phyloP scores from a whole-genome alignment of 805 yeast species.

The Schwanniomyces occidentalis region DNA sequence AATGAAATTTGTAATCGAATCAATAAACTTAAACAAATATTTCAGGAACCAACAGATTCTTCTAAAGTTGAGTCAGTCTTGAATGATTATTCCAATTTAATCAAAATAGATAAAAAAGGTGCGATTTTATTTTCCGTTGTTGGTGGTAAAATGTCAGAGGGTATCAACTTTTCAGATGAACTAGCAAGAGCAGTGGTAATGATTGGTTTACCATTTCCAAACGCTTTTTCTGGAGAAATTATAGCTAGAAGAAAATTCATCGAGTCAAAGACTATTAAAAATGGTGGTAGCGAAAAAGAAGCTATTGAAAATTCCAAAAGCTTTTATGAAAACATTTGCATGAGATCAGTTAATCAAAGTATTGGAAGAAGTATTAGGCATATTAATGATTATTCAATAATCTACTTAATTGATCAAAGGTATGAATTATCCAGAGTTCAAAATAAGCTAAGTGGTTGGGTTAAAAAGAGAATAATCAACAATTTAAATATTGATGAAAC shows the following conservation, averaged over 20 bases:
- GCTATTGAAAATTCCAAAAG: conserved; percentile 52
- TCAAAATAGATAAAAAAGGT: conserved; percentile 42
- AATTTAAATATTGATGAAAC: conserved; percentile 10
- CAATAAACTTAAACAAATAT: conserved; percentile 46
- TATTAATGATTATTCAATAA: conserved; percentile 73
- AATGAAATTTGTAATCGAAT: conserved; percentile 30
- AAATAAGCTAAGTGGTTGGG: conserved; percentile 73
- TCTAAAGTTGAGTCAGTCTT: conserved; percentile 48
- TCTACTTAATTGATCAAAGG: conserved; percentile 69
- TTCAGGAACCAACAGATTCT: conserved; percentile 53
- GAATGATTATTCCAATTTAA: conserved; percentile 47
- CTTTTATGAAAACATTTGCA: conserved; percentile 80
- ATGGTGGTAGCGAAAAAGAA: conserved; percentile 46
- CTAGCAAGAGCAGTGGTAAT: conserved; percentile 85
- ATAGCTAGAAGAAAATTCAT: conserved; percentile 69
- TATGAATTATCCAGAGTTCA: conserved; percentile 49
- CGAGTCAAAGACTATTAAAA: conserved; percentile 47
- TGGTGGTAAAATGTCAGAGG: conserved; percentile 92
- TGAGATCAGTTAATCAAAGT: conserved; percentile 90
- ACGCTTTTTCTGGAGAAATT: conserved; percentile 77
- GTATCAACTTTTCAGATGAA: conserved; percentile 85
- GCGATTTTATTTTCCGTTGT: conserved; percentile 81
- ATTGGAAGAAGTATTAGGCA: conserved; percentile 92
- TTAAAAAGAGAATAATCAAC: conserved; percentile 30
- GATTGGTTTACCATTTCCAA: conserved; percentile 90